These are phyloP conservation scores for Paecilomyces niveus DNA, from an alignment of 2,329 filamentous ascomycete species.

Conservation along the genomic window DNA sequence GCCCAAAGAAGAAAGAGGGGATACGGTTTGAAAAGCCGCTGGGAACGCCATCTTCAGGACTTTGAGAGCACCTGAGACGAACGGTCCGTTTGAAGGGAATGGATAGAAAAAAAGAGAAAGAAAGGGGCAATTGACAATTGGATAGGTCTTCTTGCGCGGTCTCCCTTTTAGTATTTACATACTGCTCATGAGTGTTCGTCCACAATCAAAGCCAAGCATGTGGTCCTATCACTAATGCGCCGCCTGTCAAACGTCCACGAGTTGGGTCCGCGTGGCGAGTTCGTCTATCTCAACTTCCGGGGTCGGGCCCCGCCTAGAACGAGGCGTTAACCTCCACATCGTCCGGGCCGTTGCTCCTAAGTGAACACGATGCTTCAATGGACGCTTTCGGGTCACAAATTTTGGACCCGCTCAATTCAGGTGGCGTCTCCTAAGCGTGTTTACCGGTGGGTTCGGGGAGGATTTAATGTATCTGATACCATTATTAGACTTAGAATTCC, in stretches of 20 bases:
- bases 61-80: not conserved
- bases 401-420: not conserved
- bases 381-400: not conserved
- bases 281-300: not conserved
- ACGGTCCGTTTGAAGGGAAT: not conserved
- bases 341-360: not conserved
- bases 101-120: not conserved
- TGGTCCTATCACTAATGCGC: not conserved
- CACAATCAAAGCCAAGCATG: not conserved
- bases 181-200: not conserved
- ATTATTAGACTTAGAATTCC: not conserved
- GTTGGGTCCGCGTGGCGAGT: not conserved
- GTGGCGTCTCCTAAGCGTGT: not conserved
- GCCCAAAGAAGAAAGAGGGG: not conserved
- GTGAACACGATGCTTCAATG: not conserved
- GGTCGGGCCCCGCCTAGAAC: not conserved
- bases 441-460: not conserved
- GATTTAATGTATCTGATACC: not conserved
- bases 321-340: not conserved
- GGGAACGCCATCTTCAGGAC: not conserved
- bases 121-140: not conserved
- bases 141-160: not conserved
- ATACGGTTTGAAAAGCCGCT: not conserved
- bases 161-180: not conserved
- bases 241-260: not conserved